Evolutionary conservation across 2,329 filamentous ascomycete species (phyloP).

Genomic region (Metarhizium robertsii): DNA sequence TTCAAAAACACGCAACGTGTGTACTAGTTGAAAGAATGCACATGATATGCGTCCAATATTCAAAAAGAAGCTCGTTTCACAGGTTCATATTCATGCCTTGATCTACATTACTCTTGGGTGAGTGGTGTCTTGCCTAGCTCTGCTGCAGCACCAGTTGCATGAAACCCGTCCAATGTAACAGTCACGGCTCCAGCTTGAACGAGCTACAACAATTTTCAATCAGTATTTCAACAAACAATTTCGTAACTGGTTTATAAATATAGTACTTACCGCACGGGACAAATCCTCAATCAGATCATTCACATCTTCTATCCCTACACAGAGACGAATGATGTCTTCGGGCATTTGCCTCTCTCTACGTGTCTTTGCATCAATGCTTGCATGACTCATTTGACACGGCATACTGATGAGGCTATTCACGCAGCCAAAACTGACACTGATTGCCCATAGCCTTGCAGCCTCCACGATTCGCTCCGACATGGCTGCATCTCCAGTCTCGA

Average conservation of each 20-base stretch:
- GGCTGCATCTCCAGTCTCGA: conserved; percentile 81
- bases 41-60: not conserved
- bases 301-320: conserved; percentile 90
- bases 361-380: conserved; percentile 94
- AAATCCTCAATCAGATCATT: conserved; percentile 91
- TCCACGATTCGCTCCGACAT: conserved; percentile 92
- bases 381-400: conserved; percentile 99
- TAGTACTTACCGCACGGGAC: conserved; percentile 67
- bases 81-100: conserved; percentile 6
- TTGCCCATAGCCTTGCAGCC: conserved; percentile 82
- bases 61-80: not conserved
- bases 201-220: conserved; percentile 40
- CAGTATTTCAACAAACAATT: not conserved
- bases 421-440: conserved; percentile 95
- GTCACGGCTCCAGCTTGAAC: conserved; percentile 91
- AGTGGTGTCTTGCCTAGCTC: conserved; percentile 22
- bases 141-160: conserved; percentile 40
- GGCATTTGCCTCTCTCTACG: conserved; percentile 83
- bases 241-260: not conserved
- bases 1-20: too few relatives aligned
- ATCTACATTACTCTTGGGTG: conserved; percentile 4
- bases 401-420: conserved; percentile 98
- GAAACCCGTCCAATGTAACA: conserved; percentile 74
- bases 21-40: not conserved
- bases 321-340: conserved; percentile 91